phyloP scores from a whole-genome alignment of 441 rosid genomes.

The Pelargonium myrrhifolium region DNA sequence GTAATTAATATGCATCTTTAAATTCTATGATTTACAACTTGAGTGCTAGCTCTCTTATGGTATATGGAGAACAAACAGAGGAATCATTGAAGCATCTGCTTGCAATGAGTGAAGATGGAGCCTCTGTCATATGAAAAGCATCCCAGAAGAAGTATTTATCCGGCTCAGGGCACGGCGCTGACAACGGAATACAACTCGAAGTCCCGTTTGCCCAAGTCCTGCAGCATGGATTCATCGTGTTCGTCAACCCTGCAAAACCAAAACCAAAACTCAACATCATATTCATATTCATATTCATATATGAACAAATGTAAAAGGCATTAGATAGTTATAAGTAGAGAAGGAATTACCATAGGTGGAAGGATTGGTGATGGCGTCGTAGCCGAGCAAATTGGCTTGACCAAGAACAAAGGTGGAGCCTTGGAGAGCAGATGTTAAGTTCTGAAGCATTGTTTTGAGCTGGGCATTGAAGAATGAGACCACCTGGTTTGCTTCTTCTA shows the following conservation, averaged over 20 bases:
- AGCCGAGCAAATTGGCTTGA: slow-evolving; percentile 25
- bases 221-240: slow-evolving; percentile 41
- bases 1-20: slow-evolving; percentile 8
- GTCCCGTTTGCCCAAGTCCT: slow-evolving; percentile 40
- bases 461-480: slow-evolving; percentile 26
- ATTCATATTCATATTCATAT: too few relatives aligned
- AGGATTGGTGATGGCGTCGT: slow-evolving; percentile 33
- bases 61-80: slow-evolving; percentile 28
- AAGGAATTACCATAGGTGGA: slow-evolving; percentile 26
- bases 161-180: slow-evolving; percentile 22
- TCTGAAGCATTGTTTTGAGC: slow-evolving; percentile 27
- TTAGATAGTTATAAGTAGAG: neutral
- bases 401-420: slow-evolving; percentile 29
- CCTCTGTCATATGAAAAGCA: slow-evolving; percentile 37
- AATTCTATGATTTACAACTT: slow-evolving; percentile 16
- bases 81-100: slow-evolving; percentile 22
- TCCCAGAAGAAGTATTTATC: slow-evolving; percentile 37
- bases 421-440: slow-evolving; percentile 26
- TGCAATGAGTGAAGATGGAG: slow-evolving; percentile 25
- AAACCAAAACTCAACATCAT: neutral
- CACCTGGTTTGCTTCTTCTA: slow-evolving; percentile 25
- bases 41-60: slow-evolving; percentile 19
- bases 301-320: neutral
- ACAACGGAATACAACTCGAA: slow-evolving; percentile 33
- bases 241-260: slow-evolving; percentile 23